Conservation (phyloP, 768 basidiomycete species). For the Nevesoporus exiguus region DNA sequence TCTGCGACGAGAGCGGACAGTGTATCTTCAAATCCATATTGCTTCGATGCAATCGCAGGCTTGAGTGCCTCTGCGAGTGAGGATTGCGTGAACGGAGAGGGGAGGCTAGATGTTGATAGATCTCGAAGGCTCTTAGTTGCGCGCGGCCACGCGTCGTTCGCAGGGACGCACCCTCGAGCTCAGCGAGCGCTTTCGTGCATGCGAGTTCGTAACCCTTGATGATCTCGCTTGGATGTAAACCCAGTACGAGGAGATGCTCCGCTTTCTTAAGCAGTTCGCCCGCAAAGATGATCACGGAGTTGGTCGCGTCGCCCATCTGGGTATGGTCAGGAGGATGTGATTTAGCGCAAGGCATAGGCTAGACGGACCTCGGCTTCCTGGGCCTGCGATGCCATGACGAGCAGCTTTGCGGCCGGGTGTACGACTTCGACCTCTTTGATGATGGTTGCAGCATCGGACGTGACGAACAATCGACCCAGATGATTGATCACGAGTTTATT, state of each 20-base stretch:
- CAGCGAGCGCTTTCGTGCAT: conserved; percentile 73
- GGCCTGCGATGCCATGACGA: conserved; percentile 98
- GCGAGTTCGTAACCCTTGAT: conserved; percentile 95
- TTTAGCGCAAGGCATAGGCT: not conserved
- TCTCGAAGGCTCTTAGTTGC: conserved; percentile 39
- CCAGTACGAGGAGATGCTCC: conserved; percentile 91
- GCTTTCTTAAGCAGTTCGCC: conserved; percentile 94
- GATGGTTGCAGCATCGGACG: conserved; percentile 98
- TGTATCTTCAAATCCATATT: conserved; percentile 89
- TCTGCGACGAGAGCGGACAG: conserved; percentile 86
- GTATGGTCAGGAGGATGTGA: conserved; percentile 1
- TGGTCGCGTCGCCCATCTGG: conserved; percentile 97
- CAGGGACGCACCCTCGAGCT: conserved; percentile 81
- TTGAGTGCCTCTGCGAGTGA: conserved; percentile 75
- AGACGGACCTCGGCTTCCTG: conserved; percentile 85
- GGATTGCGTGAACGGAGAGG: conserved; percentile 65
- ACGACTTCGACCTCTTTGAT: conserved; percentile 98
- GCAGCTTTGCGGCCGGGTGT: conserved; percentile 96
- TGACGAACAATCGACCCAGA: conserved; percentile 91
- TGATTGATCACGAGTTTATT: conserved; percentile 99
- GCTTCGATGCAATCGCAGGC: conserved; percentile 94
- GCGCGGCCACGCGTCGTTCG: conserved; percentile 7
- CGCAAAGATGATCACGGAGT: conserved; percentile 90
- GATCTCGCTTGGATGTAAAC: conserved; percentile 94
- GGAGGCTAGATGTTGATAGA: conserved; percentile 66